phyloP scores from a whole-genome alignment of 495 filamentous ascomycete species.

The Immersiella caudata region DNA sequence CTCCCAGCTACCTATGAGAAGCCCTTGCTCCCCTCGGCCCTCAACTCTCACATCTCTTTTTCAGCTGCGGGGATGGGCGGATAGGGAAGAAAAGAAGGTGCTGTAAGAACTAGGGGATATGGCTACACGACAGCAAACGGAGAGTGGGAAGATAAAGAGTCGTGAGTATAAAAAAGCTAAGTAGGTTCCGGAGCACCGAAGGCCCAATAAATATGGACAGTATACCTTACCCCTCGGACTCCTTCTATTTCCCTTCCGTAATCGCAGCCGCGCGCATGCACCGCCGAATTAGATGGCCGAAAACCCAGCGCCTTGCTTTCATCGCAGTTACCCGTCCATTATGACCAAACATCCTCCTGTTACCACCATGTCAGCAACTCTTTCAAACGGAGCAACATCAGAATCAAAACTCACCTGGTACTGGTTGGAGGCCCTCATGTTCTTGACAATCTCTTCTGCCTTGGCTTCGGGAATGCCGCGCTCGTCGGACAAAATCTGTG shows the following conservation, averaged over 20 bases:
- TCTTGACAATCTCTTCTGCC: slow-evolving; percentile 94
- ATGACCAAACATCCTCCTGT: slow-evolving; percentile 90
- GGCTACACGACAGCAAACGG: background rate
- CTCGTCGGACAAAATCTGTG: slow-evolving; percentile 80
- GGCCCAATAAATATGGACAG: slow-evolving; percentile 24
- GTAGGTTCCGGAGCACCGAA: slow-evolving; percentile 14
- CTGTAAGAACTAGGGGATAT: background rate
- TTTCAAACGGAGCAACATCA: background rate
- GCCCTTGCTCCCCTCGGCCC: background rate
- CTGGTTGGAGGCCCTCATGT: slow-evolving; percentile 87
- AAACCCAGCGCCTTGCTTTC: slow-evolving; percentile 21
- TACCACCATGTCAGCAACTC: slow-evolving; percentile 26
- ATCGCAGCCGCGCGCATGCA: slow-evolving; percentile 17
- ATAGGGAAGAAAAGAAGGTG: background rate
- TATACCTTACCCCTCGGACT: slow-evolving; percentile 19
- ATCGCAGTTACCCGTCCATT: slow-evolving; percentile 24
- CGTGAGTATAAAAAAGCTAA: slow-evolving; percentile 5
- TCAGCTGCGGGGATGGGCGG: background rate
- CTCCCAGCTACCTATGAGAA: background rate
- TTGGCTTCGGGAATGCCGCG: slow-evolving; percentile 78
- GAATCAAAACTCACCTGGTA: slow-evolving; percentile 71
- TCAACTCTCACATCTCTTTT: background rate
- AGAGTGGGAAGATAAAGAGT: background rate
- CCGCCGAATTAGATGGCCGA: slow-evolving; percentile 19
- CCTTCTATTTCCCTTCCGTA: slow-evolving; percentile 22